phyloP scores from a whole-genome alignment of 768 basidiomycete species.

The Collybia sp. region DNA sequence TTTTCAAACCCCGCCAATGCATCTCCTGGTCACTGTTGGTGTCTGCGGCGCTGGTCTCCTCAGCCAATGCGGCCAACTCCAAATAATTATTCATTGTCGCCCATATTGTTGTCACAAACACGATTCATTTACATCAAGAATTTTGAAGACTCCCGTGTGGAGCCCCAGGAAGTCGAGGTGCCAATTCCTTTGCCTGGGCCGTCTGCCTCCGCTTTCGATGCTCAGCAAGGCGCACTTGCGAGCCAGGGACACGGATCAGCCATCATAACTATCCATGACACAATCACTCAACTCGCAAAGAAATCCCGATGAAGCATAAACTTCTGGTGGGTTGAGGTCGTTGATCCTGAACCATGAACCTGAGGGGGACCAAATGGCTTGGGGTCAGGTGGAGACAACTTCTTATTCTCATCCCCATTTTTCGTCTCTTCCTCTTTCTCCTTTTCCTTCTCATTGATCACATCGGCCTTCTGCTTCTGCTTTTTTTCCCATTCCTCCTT shows the following conservation, averaged over 20 bases:
- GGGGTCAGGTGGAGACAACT: slow-evolving; percentile 1
- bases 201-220: slow-evolving; percentile 66
- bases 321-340: slow-evolving; percentile 57
- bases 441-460: slow-evolving; percentile 46
- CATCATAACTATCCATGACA: not conserved
- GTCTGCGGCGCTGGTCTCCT: too few relatives aligned
- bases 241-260: not conserved
- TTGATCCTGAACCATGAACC: not conserved
- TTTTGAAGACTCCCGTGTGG: slow-evolving; percentile 29
- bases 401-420: slow-evolving; percentile 31
- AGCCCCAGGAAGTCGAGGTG: slow-evolving; percentile 64
- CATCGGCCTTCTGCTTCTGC: slow-evolving; percentile 56
- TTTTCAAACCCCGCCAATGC: slow-evolving; percentile 2
- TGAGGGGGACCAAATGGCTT: too few relatives aligned
- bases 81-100: too few relatives aligned
- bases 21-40: too few relatives aligned
- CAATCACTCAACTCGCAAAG: slow-evolving; percentile 46
- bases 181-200: slow-evolving; percentile 64
- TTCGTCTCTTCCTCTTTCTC: slow-evolving; percentile 34
- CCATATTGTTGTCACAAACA: too few relatives aligned
- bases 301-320: slow-evolving; percentile 82
- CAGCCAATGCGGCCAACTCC: too few relatives aligned
- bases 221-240: slow-evolving; percentile 64
- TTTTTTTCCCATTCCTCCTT: slow-evolving; percentile 79
- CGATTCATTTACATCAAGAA: not conserved